Evolutionary conservation across 116 monocot species (phyloP).

Genomic region (Cymodocea nodosa): DNA sequence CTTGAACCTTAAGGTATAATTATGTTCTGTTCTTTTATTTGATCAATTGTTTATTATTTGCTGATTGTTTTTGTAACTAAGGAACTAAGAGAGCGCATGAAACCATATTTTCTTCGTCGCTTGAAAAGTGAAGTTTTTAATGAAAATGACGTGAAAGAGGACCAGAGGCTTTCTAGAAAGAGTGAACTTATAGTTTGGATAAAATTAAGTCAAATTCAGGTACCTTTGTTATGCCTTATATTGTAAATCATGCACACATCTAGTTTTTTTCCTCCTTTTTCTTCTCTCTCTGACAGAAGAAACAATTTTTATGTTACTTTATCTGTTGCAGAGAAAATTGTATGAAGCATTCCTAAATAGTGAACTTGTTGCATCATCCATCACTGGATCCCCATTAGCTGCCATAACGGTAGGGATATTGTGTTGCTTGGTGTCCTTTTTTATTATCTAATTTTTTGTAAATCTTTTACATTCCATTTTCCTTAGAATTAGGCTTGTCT

Average conservation of each 20-base stretch:
- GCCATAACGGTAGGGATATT: constrained; percentile 62
- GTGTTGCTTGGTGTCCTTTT: neutral
- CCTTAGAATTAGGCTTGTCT: too few species aligned
- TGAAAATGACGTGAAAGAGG: constrained; percentile 26
- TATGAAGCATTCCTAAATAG: constrained; percentile 97
- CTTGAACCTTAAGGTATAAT: neutral
- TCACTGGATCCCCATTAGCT: constrained; percentile 72
- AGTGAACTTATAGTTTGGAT: constrained; percentile 93
- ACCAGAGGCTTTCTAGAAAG: constrained; percentile 55
- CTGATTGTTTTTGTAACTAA: constrained; percentile 13
- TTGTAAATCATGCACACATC: neutral
- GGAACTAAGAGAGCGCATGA: constrained; percentile 84
- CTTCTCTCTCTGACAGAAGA: too few species aligned
- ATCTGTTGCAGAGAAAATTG: constrained; percentile 60
- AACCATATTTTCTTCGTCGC: constrained; percentile 89
- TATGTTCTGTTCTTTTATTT: neutral
- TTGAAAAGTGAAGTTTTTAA: constrained; percentile 85
- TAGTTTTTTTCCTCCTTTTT: neutral
- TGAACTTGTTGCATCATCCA: constrained; percentile 54
- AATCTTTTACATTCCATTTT: too few species aligned
- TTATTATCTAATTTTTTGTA: neutral
- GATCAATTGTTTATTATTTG: neutral
- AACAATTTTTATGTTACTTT: neutral
- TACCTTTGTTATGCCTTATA: constrained; percentile 3
- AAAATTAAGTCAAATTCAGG: constrained; percentile 68